These are phyloP conservation scores for Ascochyta koolunga DNA, from an alignment of 2,329 filamentous ascomycete species.

Conservation along the genomic window DNA sequence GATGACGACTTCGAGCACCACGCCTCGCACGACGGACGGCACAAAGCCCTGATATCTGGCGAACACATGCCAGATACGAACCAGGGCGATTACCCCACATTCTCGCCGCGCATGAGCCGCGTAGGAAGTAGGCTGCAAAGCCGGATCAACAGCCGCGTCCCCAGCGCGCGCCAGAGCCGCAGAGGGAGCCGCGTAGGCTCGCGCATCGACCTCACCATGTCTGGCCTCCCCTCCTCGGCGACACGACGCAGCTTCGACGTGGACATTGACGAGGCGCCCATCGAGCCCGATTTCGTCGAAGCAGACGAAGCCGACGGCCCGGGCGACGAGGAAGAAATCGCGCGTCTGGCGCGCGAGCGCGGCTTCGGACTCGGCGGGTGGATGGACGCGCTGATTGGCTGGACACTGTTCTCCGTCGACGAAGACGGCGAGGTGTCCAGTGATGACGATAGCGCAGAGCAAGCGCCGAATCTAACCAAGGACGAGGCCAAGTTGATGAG, in stretches of 20 bases:
- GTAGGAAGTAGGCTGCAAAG: constrained; percentile 46
- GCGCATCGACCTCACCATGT: constrained; percentile 46
- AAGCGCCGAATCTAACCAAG: constrained; percentile 29
- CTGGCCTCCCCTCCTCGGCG: constrained; percentile 26
- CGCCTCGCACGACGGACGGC: constrained; percentile 18
- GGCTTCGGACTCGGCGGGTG: constrained; percentile 62
- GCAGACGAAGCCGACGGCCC: constrained; percentile 46
- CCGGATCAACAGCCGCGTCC: constrained; percentile 46
- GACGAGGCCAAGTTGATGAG: constrained; percentile 47
- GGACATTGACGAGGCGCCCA: constrained; percentile 30
- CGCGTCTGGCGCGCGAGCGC: constrained; percentile 57
- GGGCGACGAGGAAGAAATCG: constrained; percentile 61
- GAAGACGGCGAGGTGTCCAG: constrained; percentile 53
- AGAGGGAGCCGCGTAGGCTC: constrained; percentile 45
- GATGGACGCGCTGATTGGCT: constrained; percentile 64
- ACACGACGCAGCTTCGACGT: constrained; percentile 40
- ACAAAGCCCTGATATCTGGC: constrained; percentile 40
- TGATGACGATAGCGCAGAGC: constrained; percentile 38
- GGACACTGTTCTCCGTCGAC: constrained; percentile 61
- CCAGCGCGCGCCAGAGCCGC: constrained; percentile 48
- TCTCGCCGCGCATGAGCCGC: constrained; percentile 39
- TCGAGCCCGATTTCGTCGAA: constrained; percentile 60
- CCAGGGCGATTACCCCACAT: constrained; percentile 34
- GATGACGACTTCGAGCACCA: constrained; percentile 42
- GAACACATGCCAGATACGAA: constrained; percentile 37